Evolutionary conservation across 345 rosid genomes (phyloP), one percentile per base, ranked within the genome.

Genomic region (Syzygium grande): DNA sequence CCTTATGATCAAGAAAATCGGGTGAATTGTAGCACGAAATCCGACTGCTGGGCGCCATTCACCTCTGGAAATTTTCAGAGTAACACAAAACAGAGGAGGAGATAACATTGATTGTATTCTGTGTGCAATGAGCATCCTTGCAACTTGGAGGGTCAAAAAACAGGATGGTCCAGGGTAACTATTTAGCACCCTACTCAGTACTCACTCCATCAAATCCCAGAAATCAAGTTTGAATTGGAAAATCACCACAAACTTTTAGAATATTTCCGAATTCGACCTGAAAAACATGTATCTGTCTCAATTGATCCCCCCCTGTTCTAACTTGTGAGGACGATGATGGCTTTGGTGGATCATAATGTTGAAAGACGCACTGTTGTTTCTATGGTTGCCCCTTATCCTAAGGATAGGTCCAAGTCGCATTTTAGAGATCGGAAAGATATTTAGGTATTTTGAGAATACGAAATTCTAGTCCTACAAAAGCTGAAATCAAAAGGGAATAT

Each of bases 1-100:
- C 88, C 92, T 96, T 63, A 94, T 95, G 98, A 91, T 94, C 87
- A 96, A 95, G 93, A 85, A 86, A 68, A 88, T 84, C 17, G n/a
- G 25, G 58, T 52, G 80, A 68, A 68, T 73, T 19, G 46, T 68
- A 34, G 46, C 0, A 21, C 5, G 25, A 34, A 68, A 34, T 68
- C 34, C 46, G 46, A 34, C 46, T 34, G 79, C 43, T 17, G 43
- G 9, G 25, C 46, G 49, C 43, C 19, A 9, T 68, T 17, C 46
- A 11, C 25, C 1, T 34, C 80, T 34, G 6, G 22, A 73, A 19
- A 73, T 17, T 54, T 55, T 34, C 80, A 1, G 46, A 73, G 23
- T 68, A 30, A 8, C 79, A 10, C 46, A 30, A 34, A 46, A 34
- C 46, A 4, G 13, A 41, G 17, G 25, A 30, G 79, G 79, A 2